These are phyloP conservation scores for Asterionellopsis glacialis DNA, from an alignment of 108 stramenopile species.

Conservation along the genomic window DNA sequence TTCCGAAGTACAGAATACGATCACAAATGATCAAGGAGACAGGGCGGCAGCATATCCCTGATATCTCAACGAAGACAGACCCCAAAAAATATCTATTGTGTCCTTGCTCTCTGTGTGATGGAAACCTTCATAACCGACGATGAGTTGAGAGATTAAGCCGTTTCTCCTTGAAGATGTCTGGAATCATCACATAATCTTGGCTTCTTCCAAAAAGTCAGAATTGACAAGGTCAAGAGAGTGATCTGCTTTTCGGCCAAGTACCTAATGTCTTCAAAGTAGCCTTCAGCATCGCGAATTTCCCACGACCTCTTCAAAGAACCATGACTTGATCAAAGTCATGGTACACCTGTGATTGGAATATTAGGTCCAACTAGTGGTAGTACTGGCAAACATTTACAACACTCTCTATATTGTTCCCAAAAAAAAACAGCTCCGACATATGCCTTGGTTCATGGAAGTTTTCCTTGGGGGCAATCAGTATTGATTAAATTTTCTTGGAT, in stretches of 20 bases:
- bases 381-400: too few relatives aligned
- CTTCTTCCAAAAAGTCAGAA: slow-evolving; percentile 20
- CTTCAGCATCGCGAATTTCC: slow-evolving; percentile 21
- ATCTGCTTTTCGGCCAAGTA: slow-evolving; percentile 29
- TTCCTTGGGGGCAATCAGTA: too few relatives aligned
- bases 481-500: too few relatives aligned
- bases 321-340: slow-evolving; percentile 52
- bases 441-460: too few relatives aligned
- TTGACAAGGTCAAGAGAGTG: slow-evolving; percentile 37
- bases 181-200: slow-evolving; percentile 14
- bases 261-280: slow-evolving; percentile 39
- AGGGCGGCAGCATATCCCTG: slow-evolving; percentile 18
- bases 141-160: not conserved
- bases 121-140: too few relatives aligned
- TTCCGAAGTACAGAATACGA: slow-evolving; percentile 26
- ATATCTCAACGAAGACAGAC: slow-evolving; percentile 2
- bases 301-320: slow-evolving; percentile 38
- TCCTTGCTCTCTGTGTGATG: too few relatives aligned
- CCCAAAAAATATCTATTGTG: too few relatives aligned
- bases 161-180: slow-evolving; percentile 20
- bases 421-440: too few relatives aligned
- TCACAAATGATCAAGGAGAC: slow-evolving; percentile 13
- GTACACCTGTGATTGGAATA: slow-evolving; percentile 27
- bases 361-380: too few relatives aligned
- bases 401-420: too few relatives aligned